Base-by-base conservation (phyloP, 2,329 filamentous ascomycete species). In the Alternaria tenuissima region DNA sequence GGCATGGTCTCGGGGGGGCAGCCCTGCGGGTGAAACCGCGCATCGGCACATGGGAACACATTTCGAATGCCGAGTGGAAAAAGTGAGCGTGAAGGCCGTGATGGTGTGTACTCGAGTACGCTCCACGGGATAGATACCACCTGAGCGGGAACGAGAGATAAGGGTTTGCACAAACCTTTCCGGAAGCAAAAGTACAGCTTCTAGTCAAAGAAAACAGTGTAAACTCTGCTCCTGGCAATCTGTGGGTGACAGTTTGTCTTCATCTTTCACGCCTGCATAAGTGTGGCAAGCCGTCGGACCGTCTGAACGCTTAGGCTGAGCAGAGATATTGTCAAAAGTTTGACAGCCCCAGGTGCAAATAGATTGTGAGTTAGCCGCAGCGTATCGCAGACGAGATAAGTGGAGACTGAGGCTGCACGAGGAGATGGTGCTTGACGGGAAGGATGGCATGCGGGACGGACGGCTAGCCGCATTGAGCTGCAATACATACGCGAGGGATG, bases 51-150 rank as follows among this genome's bases (percentile, higher is more conserved):
- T 51, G 42, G 51, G 57, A 7, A 24, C 32, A 11, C 12, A 16
- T 44, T 30, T 7, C 16, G 5, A 36, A 48, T 28, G 47, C 24
- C 44, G 57, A 51, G 60, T 57, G 41, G 44, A 55, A 48, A 41
- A 20, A 24, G 36, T 44, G 49, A 54, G 32, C n/a, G 30, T n/a
- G 26, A 39, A 32, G 51, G 55, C 59, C 55, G 20, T 56, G 59
- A 44, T 16, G 56, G 43, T 46, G 58, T 46, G 58, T 52, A 61
- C 28, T 62, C 54, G 63, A 61, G 34, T 46, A 42, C 36, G 48
- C 57, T 38, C 62, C 47, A 64, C 56, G 63, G 59, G 61, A 62
- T 57, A 54, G 56, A 72, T 75, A 72, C 72, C 62, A 75, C 72
- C 66, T 61, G 60, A 70, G 62, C 67, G 65, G 61, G 74, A 66